Evolutionary conservation across 331 rosid genomes (phyloP).

Genomic region (Stylosanthes scabra): DNA sequence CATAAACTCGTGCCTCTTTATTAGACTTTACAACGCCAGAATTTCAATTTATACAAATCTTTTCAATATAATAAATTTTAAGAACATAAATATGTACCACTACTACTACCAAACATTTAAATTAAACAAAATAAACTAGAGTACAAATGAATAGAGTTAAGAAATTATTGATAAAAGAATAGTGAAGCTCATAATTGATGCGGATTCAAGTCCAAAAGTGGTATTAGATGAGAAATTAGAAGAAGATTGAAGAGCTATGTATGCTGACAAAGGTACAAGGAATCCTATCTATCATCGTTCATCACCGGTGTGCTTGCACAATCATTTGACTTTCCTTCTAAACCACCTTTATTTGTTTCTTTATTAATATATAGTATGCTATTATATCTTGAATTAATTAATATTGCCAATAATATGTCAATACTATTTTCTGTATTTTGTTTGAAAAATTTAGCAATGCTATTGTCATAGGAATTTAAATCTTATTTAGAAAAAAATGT

Average conservation of each 20-base stretch:
- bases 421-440: background rate
- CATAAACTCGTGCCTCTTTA: slow-evolving; percentile 42
- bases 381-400: background rate
- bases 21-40: slow-evolving; percentile 33
- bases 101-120: background rate
- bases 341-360: background rate
- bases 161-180: slow-evolving; percentile 28
- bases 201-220: slow-evolving; percentile 37
- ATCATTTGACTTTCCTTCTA: slow-evolving; percentile 41
- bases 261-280: slow-evolving; percentile 30
- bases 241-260: background rate
- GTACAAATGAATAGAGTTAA: background rate
- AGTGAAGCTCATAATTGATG: background rate
- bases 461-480: background rate
- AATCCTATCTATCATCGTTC: slow-evolving; percentile 16
- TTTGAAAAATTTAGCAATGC: background rate
- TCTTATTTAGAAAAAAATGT: background rate
- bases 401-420: background rate
- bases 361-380: background rate
- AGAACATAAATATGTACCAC: background rate
- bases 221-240: background rate
- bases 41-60: background rate
- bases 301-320: background rate
- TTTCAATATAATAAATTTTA: slow-evolving; percentile 25
- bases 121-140: background rate